A percentile compares a stretch with the other conserved stretches of the same genome.
Evolutionary conservation across 805 yeast species (phyloP).

Genomic region (Maudiozyma barnettii): DNA sequence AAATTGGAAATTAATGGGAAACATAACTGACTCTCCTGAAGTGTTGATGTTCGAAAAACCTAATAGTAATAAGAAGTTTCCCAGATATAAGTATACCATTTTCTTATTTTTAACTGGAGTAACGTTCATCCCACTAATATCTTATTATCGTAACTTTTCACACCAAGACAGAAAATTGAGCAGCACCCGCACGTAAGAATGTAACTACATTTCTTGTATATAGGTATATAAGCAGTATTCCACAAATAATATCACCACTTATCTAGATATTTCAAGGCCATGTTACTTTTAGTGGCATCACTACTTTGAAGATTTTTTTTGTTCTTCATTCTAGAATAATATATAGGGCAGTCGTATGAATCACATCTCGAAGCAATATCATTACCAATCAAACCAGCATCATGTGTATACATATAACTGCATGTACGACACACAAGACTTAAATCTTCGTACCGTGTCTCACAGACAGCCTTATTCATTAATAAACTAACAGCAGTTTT

Average conservation of each 20-base stretch:
- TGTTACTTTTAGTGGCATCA: conserved; percentile 4
- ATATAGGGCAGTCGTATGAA: conserved; percentile 59
- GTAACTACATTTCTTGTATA: no score
- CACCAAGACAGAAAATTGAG: no score
- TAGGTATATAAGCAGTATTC: not conserved
- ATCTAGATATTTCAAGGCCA: conserved; percentile 12
- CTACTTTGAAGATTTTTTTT: conserved; percentile 21
- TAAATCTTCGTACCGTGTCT: conserved; percentile 19
- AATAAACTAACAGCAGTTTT: conserved; percentile 13
- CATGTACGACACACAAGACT: conserved; percentile 32
- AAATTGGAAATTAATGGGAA: conserved; percentile 25
- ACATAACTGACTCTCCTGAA: conserved; percentile 12
- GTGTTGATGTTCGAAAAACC: conserved; percentile 4
- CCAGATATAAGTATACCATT: not conserved
- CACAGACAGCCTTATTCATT: not conserved
- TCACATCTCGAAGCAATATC: conserved; percentile 34
- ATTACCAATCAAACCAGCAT: conserved; percentile 23
- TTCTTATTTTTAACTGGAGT: not conserved
- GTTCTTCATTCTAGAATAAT: conserved; percentile 43
- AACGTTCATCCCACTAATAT: no score
- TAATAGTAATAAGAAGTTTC: not conserved
- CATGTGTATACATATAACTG: conserved; percentile 19
- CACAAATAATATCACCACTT: conserved; percentile 10
- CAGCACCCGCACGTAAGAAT: no score
- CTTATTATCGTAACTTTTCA: no score